Percentiles rank a stretch among this genome's conserved stretches.
Evolutionary conservation across 768 basidiomycete species (phyloP).

Genomic region (Tylopilus vinaceipallidus): DNA sequence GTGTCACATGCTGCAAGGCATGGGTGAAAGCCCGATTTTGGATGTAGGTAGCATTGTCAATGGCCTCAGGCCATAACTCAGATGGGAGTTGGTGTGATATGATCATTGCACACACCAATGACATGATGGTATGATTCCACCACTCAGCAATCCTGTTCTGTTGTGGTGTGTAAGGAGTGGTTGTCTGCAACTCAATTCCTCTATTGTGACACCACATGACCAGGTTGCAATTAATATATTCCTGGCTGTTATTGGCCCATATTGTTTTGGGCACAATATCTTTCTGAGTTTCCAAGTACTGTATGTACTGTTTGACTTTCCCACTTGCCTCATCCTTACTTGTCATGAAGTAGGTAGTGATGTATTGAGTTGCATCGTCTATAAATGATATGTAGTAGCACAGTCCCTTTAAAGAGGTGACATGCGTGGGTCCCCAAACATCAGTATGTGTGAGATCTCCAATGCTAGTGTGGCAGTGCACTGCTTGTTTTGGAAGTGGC

Average conservation of each 20-base stretch:
- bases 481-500: neutral
- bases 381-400: neutral
- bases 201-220: slow-evolving; percentile 17
- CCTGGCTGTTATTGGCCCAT: slow-evolving; percentile 24
- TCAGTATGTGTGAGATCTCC: neutral
- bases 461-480: rapidly evolving
- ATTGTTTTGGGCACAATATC: neutral
- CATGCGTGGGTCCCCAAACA: neutral
- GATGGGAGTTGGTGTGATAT: slow-evolving; percentile 14
- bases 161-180: slow-evolving; percentile 35
- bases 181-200: slow-evolving; percentile 33
- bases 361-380: neutral
- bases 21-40: slow-evolving; percentile 16
- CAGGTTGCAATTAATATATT: slow-evolving; percentile 4
- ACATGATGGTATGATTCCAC: slow-evolving; percentile 32
- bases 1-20: neutral
- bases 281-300: neutral
- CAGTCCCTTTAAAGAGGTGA: neutral
- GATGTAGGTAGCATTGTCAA: slow-evolving; percentile 27
- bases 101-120: slow-evolving; percentile 34
- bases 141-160: slow-evolving; percentile 39
- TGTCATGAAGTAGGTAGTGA: neutral
- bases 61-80: slow-evolving; percentile 32
- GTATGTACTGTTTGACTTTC: neutral
- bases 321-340: neutral